phyloP scores from a whole-genome alignment of 345 rosid species.

The Gossypium rotundifolium region DNA sequence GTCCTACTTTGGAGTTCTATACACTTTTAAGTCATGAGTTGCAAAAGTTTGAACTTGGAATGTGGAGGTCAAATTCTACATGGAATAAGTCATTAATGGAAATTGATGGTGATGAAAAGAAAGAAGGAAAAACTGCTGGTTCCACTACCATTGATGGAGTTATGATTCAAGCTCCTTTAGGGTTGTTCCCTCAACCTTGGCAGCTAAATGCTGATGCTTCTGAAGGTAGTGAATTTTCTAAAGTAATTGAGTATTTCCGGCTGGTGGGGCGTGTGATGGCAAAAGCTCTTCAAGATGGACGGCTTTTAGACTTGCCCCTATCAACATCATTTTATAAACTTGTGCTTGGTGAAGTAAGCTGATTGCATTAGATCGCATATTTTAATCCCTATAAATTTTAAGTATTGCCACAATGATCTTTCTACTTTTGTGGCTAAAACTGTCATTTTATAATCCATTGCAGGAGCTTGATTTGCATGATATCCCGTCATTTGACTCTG shows the following conservation, averaged over 20 bases:
- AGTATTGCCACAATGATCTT: not conserved
- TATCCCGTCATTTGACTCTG: slow-evolving; percentile 69
- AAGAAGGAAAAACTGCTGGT: slow-evolving; percentile 33
- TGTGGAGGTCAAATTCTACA: slow-evolving; percentile 82
- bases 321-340: slow-evolving; percentile 81
- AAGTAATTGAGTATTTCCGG: slow-evolving; percentile 77
- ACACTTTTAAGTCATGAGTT: slow-evolving; percentile 92
- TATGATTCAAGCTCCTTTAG: slow-evolving; percentile 66
- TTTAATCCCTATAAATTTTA: not conserved
- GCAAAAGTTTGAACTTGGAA: slow-evolving; percentile 73
- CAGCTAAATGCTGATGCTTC: slow-evolving; percentile 61
- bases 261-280: slow-evolving; percentile 95
- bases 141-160: slow-evolving; percentile 29
- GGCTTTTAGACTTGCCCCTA: slow-evolving; percentile 84
- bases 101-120: slow-evolving; percentile 49
- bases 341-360: slow-evolving; percentile 80
- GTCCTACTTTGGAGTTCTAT: slow-evolving; percentile 98
- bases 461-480: slow-evolving; percentile 99
- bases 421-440: not conserved
- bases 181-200: slow-evolving; percentile 93
- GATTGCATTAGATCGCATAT: not conserved
- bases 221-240: slow-evolving; percentile 66
- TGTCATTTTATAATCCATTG: slow-evolving; percentile 11
- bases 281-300: slow-evolving; percentile 99
- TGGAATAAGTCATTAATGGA: slow-evolving; percentile 46